Percentiles rank a stretch among this genome's conserved stretches.
Evolutionary conservation across 129 eudicot genomes (phyloP).

Genomic region (Tagetes erecta): DNA sequence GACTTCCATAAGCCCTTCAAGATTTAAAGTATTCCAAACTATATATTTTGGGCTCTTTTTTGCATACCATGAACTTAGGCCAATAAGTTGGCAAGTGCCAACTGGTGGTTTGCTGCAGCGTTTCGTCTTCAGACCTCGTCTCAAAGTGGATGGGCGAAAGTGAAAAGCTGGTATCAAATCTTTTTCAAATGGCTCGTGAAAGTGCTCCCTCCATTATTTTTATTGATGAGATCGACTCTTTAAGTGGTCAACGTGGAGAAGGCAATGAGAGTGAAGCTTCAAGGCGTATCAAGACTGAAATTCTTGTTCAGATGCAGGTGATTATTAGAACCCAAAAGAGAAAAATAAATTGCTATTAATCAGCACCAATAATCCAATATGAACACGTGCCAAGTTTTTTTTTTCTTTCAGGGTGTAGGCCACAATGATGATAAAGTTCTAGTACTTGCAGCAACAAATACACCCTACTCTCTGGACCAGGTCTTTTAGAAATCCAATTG

Average conservation of each 20-base stretch:
- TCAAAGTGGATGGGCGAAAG: conserved; percentile 99
- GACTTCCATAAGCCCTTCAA: neutral
- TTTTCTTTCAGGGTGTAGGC: conserved; percentile 83
- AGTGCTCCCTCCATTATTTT: conserved; percentile 95
- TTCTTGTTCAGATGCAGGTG: conserved; percentile 99
- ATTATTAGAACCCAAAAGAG: conserved; percentile 13
- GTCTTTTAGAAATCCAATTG: conserved; percentile 31
- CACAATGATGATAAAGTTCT: conserved; percentile 98
- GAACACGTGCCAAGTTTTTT: neutral
- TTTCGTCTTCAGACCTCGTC: conserved; percentile 97
- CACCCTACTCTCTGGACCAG: conserved; percentile 99
- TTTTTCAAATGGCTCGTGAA: conserved; percentile 97
- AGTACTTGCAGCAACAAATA: conserved; percentile 98
- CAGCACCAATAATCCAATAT: neutral
- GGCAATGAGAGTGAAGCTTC: conserved; percentile 99
- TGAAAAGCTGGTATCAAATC: conserved; percentile 95
- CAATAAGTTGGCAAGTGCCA: conserved; percentile 78
- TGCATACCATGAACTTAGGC: conserved; percentile 38
- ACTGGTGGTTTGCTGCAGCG: conserved; percentile 66
- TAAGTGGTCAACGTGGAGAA: conserved; percentile 99
- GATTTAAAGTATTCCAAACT: neutral
- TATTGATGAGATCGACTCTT: conserved; percentile 93
- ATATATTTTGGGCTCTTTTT: conserved; percentile 16
- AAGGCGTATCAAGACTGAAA: conserved; percentile 95
- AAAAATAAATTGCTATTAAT: neutral